phyloP scores from a whole-genome alignment of 2,329 filamentous ascomycete genomes.

The Chaetomiaceae sp. region DNA sequence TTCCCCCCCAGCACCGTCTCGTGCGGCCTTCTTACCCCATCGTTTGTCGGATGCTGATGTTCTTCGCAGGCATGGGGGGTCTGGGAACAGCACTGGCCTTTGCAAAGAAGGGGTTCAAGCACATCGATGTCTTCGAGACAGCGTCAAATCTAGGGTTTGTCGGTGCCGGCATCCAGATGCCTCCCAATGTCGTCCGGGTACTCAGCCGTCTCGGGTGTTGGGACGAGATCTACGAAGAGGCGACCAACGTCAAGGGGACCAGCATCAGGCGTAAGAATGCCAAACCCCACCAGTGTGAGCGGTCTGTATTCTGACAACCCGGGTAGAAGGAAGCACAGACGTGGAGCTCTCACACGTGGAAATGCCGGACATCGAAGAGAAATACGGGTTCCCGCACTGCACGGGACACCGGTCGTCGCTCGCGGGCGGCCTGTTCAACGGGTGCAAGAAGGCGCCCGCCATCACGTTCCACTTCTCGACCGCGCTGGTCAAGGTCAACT shows the following conservation, averaged over 20 bases:
- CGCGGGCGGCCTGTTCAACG: constrained; percentile 62
- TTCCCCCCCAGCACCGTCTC: neutral
- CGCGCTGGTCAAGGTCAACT: constrained; percentile 48
- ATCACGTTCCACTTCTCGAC: constrained; percentile 66
- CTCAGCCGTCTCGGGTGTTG: constrained; percentile 68
- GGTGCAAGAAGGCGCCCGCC: constrained; percentile 54
- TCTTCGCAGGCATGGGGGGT: constrained; percentile 66
- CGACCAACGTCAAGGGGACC: constrained; percentile 63
- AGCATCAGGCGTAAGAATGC: constrained; percentile 57
- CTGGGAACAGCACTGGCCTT: constrained; percentile 65
- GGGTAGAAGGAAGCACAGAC: constrained; percentile 58
- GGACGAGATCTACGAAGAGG: constrained; percentile 62
- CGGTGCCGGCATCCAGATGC: constrained; percentile 77
- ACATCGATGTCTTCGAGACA: constrained; percentile 68
- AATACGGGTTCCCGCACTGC: constrained; percentile 72
- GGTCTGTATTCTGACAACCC: neutral
- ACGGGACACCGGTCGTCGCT: constrained; percentile 71
- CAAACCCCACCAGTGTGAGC: neutral
- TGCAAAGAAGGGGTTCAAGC: constrained; percentile 67
- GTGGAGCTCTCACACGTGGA: constrained; percentile 64
- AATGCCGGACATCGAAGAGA: constrained; percentile 58
- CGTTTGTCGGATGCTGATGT: neutral
- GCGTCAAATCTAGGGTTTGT: constrained; percentile 72
- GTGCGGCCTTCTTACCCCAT: too few species aligned
- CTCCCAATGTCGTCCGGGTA: constrained; percentile 75